phyloP scores from a whole-genome alignment of 306 rosid genomes.

The Medicago ruthenica region DNA sequence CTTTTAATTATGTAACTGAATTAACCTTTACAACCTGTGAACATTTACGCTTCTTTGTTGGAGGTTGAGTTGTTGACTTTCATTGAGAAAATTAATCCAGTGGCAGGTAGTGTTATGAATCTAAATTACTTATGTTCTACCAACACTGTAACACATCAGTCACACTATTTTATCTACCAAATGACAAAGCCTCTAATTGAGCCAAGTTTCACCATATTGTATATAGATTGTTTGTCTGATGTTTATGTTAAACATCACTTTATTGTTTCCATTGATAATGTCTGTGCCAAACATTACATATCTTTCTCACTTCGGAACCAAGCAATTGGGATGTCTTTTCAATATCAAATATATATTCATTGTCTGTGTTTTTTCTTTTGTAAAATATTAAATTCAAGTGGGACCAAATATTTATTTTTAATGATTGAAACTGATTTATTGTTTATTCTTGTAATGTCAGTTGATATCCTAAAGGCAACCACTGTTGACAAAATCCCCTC shows the following conservation, averaged over 20 bases:
- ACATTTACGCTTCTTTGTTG: background rate
- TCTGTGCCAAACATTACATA: background rate
- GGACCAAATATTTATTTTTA: background rate
- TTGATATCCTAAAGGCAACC: constrained; percentile 76
- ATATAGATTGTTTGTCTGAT: background rate
- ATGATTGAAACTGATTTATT: constrained; percentile 29
- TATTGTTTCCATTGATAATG: background rate
- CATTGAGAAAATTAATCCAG: background rate
- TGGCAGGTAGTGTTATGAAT: background rate
- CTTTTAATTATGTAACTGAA: background rate
- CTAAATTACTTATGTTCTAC: background rate
- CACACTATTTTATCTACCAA: background rate
- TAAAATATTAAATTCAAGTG: background rate
- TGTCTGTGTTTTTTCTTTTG: background rate
- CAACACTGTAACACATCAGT: background rate
- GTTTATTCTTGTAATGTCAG: constrained; percentile 53
- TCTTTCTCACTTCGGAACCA: constrained; percentile 5
- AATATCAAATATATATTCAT: background rate
- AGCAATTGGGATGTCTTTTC: background rate
- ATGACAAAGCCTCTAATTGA: background rate
- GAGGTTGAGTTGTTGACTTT: background rate
- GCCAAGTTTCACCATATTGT: background rate
- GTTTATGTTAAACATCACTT: background rate
- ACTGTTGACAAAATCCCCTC: constrained; percentile 88
- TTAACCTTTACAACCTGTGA: background rate